Evolutionary conservation across 139 green algal species (phyloP), one percentile per base, ranked within the genome.

Genomic region (Micractinium sp.): DNA sequence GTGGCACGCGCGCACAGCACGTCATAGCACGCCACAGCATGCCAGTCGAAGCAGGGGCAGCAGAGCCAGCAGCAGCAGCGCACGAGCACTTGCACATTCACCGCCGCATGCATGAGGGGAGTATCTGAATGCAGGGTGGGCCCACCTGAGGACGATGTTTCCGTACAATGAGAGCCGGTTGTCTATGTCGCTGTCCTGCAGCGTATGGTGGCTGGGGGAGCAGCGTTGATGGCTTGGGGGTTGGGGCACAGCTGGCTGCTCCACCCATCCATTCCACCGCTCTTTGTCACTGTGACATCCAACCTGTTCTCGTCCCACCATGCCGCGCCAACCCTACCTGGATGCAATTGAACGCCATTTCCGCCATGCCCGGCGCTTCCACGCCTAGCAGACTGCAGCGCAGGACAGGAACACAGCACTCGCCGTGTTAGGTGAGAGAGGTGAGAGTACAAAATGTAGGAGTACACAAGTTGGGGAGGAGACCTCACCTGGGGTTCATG

Each of bases 161-260:
- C 94, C 85, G 91, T 98, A 98, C 80, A 98, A 86, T 47, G 63
- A 41, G 86, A 94, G 92, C 33, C 96, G 93, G 88, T 96, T 97
- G 92, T 98, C 95, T 29, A 98, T 95, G 91, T 96, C 95, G 91
- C 92, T 94, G 4, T 97, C 96, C 94, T 98, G 94, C 66, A 25
- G n/a, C 4, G 33, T 35, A 16, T 13, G 53, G 15, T 69, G 71
- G 53, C 79, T 25, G 47, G 47, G 38, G 3, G 0, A 35, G 20
- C 27, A 38, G 27, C 61, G 16, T 71, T 23, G 16, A 82, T 33
- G 74, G 15, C 15, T 53, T 25, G 3, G 69, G 78, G 9, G 74
- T 9, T 53, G 15, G 31, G n/a, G 47, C 47, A 56, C 41, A 38
- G 41, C 39, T 33, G 78, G 63, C 63, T 71, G 63, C 63, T 9